phyloP scores from a whole-genome alignment of 768 basidiomycete genomes.

The Phanerochaete sordida region DNA sequence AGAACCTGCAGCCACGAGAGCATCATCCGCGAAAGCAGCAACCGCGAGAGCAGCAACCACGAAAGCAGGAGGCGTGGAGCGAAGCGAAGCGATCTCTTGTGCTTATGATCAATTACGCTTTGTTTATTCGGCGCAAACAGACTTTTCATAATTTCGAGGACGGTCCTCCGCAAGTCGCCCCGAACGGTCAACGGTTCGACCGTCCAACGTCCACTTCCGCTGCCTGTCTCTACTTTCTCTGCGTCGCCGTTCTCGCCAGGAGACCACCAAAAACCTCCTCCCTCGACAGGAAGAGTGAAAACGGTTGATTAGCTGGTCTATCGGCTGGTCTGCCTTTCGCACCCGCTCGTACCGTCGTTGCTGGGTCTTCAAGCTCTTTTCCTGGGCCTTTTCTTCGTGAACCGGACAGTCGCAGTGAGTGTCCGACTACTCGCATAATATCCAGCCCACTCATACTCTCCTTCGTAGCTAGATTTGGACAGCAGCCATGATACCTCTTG shows the following conservation, averaged over 20 bases:
- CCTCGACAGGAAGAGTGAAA: not conserved
- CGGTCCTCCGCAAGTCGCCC: not conserved
- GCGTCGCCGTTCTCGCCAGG: not conserved
- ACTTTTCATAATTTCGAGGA: not conserved
- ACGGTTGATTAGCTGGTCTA: not conserved
- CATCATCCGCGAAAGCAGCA: no score
- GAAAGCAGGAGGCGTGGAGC: no score
- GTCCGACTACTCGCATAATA: not conserved
- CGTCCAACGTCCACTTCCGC: not conserved
- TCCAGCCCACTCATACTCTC: not conserved
- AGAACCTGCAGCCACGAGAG: no score
- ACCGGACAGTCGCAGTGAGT: not conserved
- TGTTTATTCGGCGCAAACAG: not conserved
- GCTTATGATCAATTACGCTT: not conserved
- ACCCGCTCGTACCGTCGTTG: not conserved
- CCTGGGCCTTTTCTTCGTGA: not conserved
- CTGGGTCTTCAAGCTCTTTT: not conserved
- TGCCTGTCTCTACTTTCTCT: not conserved
- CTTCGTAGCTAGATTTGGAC: not conserved
- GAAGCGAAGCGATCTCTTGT: not conserved
- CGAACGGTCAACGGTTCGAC: not conserved
- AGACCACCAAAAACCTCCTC: not conserved
- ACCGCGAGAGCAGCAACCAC: no score
- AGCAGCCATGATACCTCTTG: conserved; percentile 29
- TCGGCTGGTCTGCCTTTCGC: not conserved